Evolutionary conservation across 768 basidiomycete species (phyloP), one percentile per base, ranked within the genome.

Genomic region (Austroboletus eburneus): DNA sequence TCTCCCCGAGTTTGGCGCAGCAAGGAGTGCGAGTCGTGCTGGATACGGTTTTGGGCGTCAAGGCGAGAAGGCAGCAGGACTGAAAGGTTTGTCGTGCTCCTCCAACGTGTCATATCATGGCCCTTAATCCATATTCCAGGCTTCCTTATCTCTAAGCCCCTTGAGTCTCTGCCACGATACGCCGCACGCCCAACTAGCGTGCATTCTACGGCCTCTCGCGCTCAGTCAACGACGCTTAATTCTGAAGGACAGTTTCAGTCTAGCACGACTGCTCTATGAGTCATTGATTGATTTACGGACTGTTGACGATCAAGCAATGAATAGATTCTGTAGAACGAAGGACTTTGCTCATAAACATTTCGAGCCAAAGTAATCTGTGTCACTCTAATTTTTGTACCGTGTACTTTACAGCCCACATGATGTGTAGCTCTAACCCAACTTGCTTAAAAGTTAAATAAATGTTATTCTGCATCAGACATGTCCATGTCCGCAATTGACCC

Each of bases 31-130:
- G 21, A 66, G 54, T 51, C 78, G 76, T 58, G 68, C 72, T 42
- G 79, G 83, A 10, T 78, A 81, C 51, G 87, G 88, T n/a, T 91
- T 91, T 56, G 87, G 88, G 32, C 74, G 81, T 49, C 84, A 86
- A 56, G 87, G 80, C 4, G 85, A 90, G 67, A 86, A 85, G 66
- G 76, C 77, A 43, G 86, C 85, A 9, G 80, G 72, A 9, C 64
- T 80, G 56, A 79, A 71, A 58, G 86, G 85, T 67, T 46, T 25
- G 64, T 49, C 30, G 5, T 21, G 24, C 41, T 10, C 20, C 37
- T 21, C 21, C 14, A 36, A 43, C 33, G n/a, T n/a, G n/a, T n/a
- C n/a, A n/a, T n/a, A n/a, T n/a, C n/a, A n/a, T n/a, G n/a, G n/a
- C n/a, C n/a, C n/a, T n/a, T 57, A 35, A 58, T 42, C 25, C 3